phyloP scores from a whole-genome alignment of 768 basidiomycete species.

The Suillus decipiens region DNA sequence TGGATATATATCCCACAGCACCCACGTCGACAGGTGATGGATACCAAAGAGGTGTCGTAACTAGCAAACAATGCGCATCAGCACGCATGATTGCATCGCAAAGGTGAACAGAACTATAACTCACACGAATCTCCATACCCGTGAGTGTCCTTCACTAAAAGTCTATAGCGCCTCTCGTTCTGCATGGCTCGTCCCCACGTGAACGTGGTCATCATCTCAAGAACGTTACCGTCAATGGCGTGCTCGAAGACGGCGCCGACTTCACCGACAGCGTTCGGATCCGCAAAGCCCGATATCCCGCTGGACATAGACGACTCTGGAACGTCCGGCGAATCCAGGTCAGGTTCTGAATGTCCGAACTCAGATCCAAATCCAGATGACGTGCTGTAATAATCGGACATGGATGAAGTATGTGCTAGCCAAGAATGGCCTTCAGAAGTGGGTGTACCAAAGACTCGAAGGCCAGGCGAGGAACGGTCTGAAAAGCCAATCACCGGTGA shows the following conservation, averaged over 20 bases:
- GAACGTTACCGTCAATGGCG: not conserved
- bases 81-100: not conserved
- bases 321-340: not conserved
- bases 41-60: conserved; percentile 70
- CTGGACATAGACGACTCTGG: not conserved
- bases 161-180: conserved; percentile 69
- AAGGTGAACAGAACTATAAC: conserved; percentile 25
- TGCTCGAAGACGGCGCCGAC: not conserved
- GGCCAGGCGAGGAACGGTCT: not conserved
- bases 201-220: conserved; percentile 25
- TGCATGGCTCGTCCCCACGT: conserved; percentile 40
- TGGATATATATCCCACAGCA: conserved; percentile 73
- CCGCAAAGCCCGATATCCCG: not conserved
- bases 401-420: conserved; percentile 9
- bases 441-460: not conserved
- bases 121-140: conserved; percentile 67
- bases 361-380: conserved; percentile 3
- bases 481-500: not conserved
- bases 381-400: conserved; percentile 2
- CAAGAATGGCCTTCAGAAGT: conserved; percentile 17
- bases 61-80: conserved; percentile 30
- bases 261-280: not conserved
- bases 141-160: conserved; percentile 55
- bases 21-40: conserved; percentile 65
- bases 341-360: not conserved